Conservation (phyloP, 352 stramenopile genomes). For the Phytophthora boehmeriae region DNA sequence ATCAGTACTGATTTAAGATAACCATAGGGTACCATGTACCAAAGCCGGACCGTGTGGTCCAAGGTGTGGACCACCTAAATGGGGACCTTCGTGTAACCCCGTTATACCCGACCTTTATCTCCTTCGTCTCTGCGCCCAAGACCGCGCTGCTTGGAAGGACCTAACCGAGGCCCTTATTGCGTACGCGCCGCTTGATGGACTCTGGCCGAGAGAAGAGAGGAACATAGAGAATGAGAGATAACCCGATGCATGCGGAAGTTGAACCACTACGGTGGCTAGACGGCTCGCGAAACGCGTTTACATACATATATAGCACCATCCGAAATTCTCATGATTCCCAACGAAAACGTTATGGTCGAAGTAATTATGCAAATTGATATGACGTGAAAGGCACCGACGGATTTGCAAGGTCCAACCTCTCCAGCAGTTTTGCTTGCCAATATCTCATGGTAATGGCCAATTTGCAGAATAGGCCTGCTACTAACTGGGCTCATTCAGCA, state of each 20-base stretch:
- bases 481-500: slow-evolving; percentile 38
- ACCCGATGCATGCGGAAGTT: slow-evolving; percentile 18
- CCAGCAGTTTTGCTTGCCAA: slow-evolving; percentile 59
- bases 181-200: slow-evolving; percentile 9
- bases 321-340: slow-evolving; percentile 75
- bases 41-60: no score
- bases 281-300: slow-evolving; percentile 13
- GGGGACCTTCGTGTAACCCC: slow-evolving; percentile 9
- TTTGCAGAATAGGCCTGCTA: slow-evolving; percentile 68
- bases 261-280: slow-evolving; percentile 12
- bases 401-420: slow-evolving; percentile 52
- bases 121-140: slow-evolving; percentile 8
- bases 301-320: slow-evolving; percentile 43
- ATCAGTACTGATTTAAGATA: no score
- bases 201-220: slow-evolving; percentile 10
- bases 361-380: slow-evolving; percentile 66
- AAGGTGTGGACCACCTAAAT: slow-evolving; percentile 15
- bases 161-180: slow-evolving; percentile 6
- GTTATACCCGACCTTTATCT: slow-evolving; percentile 13
- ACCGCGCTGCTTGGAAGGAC: slow-evolving; percentile 4
- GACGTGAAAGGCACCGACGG: slow-evolving; percentile 58
- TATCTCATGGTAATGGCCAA: slow-evolving; percentile 50
- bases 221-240: slow-evolving; percentile 13
- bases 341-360: slow-evolving; percentile 64
- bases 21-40: no score